Base-by-base conservation (phyloP, 2,329 filamentous ascomycete species). In the Scytalidium sp. region DNA sequence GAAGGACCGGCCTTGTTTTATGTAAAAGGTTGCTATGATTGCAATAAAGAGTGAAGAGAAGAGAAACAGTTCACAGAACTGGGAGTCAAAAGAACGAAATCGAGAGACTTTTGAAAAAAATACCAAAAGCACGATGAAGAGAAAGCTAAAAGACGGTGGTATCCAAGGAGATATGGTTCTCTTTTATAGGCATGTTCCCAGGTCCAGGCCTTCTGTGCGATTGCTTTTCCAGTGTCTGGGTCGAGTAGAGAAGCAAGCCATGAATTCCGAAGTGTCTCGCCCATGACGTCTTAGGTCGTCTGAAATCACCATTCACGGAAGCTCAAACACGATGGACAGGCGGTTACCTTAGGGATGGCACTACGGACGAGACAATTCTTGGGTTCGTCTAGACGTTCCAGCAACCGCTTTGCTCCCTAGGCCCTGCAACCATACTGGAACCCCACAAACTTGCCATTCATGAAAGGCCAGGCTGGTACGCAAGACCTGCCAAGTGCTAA, bases 61-160 rank as follows among this genome's bases (percentile, higher is more conserved):
- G 32, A 55, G 53, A 45, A 56, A 61, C 32, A 59, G 56, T 63
- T 62, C 61, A 60, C 62, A 60, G 62, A 64, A 65, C 58, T 60
- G 52, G 41, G 41, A 53, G 56, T 56, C 50, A 56, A 64, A 56
- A 56, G 61, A 64, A 61, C 52, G 60, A 56, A 59, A 56, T 4
- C 15, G 13, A n/a, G 15, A 57, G 51, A 41, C 53, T 57, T 56
- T 41, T 50, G 52, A 59, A 62, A 52, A 51, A 61, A 47, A 58
- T 53, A 59, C 45, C 57, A 55, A 54, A 56, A 50, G 62, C 57
- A 57, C 43, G 56, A 61, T 58, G 56, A 55, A 50, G 44, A 52
- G 51, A 47, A 36, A n/a, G 15, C 7, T 15, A 55, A 48, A 53
- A 49, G 41, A 22, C 46, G 44, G 36, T 46, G 29, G n/a, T n/a